Evolutionary conservation across 176 grass and related monocot species (phyloP).

Genomic region (Avena sativa): DNA sequence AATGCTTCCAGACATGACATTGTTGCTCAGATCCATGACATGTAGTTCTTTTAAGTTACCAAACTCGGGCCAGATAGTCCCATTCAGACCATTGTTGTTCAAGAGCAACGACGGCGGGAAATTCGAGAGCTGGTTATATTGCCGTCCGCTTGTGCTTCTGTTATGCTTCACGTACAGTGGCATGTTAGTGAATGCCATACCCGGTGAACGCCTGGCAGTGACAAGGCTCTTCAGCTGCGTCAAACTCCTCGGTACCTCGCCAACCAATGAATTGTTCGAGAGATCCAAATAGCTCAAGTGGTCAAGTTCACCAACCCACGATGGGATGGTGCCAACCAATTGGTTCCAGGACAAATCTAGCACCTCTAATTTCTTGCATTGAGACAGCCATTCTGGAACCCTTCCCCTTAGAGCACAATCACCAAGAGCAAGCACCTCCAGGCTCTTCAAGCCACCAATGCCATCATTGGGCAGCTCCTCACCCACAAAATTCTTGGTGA

Average conservation of each 20-base stretch:
- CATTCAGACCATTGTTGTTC: constrained; percentile 78
- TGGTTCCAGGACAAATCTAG: constrained; percentile 97
- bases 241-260: constrained; percentile 74
- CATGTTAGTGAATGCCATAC: constrained; percentile 58
- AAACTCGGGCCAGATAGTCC: constrained; percentile 83
- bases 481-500: constrained; percentile 80
- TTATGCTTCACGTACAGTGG: constrained; percentile 95
- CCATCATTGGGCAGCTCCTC: constrained; percentile 66
- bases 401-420: constrained; percentile 76
- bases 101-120: constrained; percentile 84
- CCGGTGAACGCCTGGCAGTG: constrained; percentile 31
- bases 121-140: constrained; percentile 95
- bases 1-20: constrained; percentile 73
- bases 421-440: constrained; percentile 82
- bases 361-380: constrained; percentile 82
- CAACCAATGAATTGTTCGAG: constrained; percentile 84
- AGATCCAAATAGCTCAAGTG: constrained; percentile 87
- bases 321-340: constrained; percentile 62
- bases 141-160: constrained; percentile 66
- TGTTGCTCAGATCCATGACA: constrained; percentile 94
- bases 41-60: constrained; percentile 82
- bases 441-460: constrained; percentile 51
- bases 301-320: constrained; percentile 69
- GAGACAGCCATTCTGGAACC: constrained; percentile 64
- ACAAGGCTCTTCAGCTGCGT: constrained; percentile 82